Evolutionary conservation across 441 rosid species (phyloP).

Genomic region (Corymbia citriodora): DNA sequence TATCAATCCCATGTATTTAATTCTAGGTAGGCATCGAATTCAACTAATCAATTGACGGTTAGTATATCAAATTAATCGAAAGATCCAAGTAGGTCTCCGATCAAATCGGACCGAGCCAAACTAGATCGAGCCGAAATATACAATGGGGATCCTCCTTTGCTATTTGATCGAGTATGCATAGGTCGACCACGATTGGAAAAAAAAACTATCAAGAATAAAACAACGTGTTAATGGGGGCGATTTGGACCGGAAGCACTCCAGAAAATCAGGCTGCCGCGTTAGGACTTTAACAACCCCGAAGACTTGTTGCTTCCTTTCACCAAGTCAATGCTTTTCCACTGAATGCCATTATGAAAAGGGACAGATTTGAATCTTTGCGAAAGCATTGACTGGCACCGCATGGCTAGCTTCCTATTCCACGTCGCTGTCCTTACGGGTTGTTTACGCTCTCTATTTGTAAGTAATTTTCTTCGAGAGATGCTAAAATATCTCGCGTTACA

Average conservation of each 20-base stretch:
- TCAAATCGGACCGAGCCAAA: neutral
- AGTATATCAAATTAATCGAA: neutral
- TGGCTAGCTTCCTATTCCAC: neutral
- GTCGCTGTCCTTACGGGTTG: neutral
- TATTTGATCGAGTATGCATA: no score
- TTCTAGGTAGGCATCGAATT: neutral
- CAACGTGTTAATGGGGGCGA: neutral
- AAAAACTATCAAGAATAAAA: neutral
- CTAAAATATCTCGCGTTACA: neutral
- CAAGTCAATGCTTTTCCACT: neutral
- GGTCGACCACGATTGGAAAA: neutral
- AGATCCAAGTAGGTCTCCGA: neutral
- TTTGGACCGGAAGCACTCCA: neutral
- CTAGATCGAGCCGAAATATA: no score
- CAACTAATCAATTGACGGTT: neutral
- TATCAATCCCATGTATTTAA: neutral
- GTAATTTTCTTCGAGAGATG: neutral
- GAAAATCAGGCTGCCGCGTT: neutral
- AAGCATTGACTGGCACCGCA: neutral
- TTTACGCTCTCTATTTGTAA: neutral
- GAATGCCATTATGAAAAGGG: neutral
- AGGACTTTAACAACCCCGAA: neutral
- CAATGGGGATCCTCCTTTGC: no score
- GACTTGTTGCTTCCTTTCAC: no score
- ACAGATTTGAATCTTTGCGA: no score